Evolutionary conservation across 2,329 filamentous ascomycete genomes (phyloP), one percentile per base, ranked within the genome.

Genomic region (Metarhizium brunneum): DNA sequence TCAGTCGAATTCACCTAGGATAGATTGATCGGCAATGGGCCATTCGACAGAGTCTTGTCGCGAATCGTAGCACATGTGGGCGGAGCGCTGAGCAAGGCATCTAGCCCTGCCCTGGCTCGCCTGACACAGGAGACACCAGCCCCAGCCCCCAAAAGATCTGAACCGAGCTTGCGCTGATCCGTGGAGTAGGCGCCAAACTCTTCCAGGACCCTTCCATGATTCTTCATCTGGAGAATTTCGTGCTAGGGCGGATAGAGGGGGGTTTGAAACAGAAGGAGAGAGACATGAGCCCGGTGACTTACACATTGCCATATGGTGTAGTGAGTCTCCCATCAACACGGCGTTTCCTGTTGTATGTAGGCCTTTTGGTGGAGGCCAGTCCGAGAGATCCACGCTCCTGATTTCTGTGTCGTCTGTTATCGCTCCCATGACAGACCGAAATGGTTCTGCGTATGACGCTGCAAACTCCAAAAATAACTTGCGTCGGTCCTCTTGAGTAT

Each of bases 251-350:
- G 35, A 8, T 13, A 8, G 13, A 13, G 1, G 35, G 13, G 13
- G 13, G 2, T 43, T n/a, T 10, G 16, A 16, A 43, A 43, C 7
- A 18, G 43, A 25, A 6, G 6, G 16, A 30, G 8, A 42, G 48
- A 3, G 14, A 4, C 43, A 45, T 32, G n/a, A 62, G 30, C 38
- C 14, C 49, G 18, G 38, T 16, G n/a, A 66, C 78, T 65, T 72
- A 83, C 78, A 83, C 80, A 83, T 83, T 0, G 77, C 76, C 80
- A 83, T 83, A 0, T 77, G 72, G 63, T 84, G 80, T 3, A 81
- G 70, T 0, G 80, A 75, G 63, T 84, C 81, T 0, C 81, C 80
- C 56, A 80, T 70, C 1, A 83, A 59, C 0, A 77, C 71, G 0
- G 72, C 74, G 2, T 70, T 68, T 0, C 75, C 76, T 6, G 64